Evolutionary conservation across 202 grass and related monocot genomes (phyloP).

Genomic region (Digitaria exilis): DNA sequence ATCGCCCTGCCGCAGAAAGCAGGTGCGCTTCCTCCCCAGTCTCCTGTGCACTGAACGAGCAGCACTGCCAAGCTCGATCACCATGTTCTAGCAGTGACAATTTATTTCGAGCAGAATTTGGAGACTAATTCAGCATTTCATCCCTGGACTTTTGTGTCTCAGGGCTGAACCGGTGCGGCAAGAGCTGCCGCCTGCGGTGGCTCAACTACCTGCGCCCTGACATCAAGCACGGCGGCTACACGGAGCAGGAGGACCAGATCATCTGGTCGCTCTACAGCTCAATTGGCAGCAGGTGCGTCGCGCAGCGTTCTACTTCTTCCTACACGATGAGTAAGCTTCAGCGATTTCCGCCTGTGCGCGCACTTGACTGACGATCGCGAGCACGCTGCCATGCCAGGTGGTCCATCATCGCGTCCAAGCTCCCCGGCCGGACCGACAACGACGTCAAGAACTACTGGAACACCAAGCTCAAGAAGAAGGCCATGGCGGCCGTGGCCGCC

Average conservation of each 20-base stretch:
- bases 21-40: constrained; percentile 34
- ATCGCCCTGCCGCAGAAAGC: constrained; percentile 90
- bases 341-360: neutral
- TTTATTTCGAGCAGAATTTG: neutral
- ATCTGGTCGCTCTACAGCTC: constrained; percentile 64
- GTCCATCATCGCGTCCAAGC: constrained; percentile 73
- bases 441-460: constrained; percentile 95
- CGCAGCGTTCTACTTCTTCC: neutral
- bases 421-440: constrained; percentile 73
- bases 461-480: constrained; percentile 86
- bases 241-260: constrained; percentile 64
- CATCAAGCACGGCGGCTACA: constrained; percentile 78
- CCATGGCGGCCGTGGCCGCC: neutral
- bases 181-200: constrained; percentile 95
- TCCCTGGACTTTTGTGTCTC: neutral
- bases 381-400: constrained; percentile 23
- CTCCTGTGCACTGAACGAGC: neutral
- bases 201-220: constrained; percentile 91
- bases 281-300: constrained; percentile 63
- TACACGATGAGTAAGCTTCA: too few species aligned
- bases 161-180: constrained; percentile 89
- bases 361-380: neutral
- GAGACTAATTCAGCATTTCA: neutral
- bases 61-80: neutral
- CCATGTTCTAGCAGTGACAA: neutral